Percentiles rank a stretch among this genome's conserved stretches.
These are phyloP conservation scores for Trichophyton simii DNA, from an alignment of 2,329 filamentous ascomycete genomes.

Conservation along the genomic window DNA sequence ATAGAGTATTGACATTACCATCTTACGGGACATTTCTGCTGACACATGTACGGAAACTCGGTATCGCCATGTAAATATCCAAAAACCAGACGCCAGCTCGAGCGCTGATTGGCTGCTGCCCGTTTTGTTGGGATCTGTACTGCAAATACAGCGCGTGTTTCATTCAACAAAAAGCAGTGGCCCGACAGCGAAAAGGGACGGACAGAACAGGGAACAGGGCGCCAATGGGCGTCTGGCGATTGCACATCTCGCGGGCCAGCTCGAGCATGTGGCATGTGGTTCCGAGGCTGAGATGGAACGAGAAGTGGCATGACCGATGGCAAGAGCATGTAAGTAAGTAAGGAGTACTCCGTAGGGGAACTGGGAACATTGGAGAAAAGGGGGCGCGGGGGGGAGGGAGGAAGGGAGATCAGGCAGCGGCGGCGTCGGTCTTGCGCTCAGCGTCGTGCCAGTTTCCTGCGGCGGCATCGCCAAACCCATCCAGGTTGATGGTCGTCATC, in stretches of 20 bases:
- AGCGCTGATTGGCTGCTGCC: background rate
- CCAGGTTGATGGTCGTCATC: conserved; percentile 60
- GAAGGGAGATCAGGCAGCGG: no score
- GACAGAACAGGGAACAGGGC: background rate
- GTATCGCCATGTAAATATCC: background rate
- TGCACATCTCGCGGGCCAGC: background rate
- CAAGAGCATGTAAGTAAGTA: no score
- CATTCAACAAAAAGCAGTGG: conserved; percentile 2
- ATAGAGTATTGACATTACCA: background rate
- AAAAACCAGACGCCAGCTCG: background rate
- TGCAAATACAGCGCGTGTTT: background rate
- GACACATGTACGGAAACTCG: background rate
- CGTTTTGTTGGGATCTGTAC: background rate
- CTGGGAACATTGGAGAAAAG: no score
- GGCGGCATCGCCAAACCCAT: conserved; percentile 45
- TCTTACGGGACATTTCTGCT: background rate
- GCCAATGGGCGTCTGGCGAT: background rate
- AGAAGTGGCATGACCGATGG: background rate
- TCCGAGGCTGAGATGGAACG: background rate
- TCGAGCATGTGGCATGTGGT: background rate
- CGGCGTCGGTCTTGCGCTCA: no score
- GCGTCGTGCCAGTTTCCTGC: conserved; percentile 19
- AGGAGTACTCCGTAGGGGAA: no score
- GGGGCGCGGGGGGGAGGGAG: no score
- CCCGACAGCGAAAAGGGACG: background rate